phyloP scores from a whole-genome alignment of 2,329 filamentous ascomycete genomes.

The Ophiostoma sp. region DNA sequence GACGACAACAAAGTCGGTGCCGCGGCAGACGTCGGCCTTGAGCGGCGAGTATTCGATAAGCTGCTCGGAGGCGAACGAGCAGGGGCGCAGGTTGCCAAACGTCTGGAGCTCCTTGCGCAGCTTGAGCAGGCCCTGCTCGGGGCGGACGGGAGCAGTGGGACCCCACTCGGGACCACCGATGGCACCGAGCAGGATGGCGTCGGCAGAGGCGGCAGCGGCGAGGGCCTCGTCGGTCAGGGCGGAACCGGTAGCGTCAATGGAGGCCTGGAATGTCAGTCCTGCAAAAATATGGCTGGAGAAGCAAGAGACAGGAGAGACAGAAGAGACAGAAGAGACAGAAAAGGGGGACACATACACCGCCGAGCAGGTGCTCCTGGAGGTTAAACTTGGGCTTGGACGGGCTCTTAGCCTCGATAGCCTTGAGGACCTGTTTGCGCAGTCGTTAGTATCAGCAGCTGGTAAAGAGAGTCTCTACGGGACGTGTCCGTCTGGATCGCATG shows the following conservation, averaged over 20 bases:
- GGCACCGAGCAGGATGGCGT: conserved; percentile 86
- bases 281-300: background rate
- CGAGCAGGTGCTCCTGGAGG: conserved; percentile 82
- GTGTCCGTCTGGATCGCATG: background rate
- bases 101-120: conserved; percentile 91
- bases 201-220: conserved; percentile 72
- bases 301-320: background rate
- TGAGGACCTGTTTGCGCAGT: conserved; percentile 57
- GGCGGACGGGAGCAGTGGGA: conserved; percentile 70
- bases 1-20: conserved; percentile 87
- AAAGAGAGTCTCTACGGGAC: background rate
- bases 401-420: conserved; percentile 66
- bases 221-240: conserved; percentile 81
- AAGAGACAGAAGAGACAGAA: background rate
- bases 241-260: conserved; percentile 73
- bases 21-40: conserved; percentile 76
- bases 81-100: conserved; percentile 92
- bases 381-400: conserved; percentile 72
- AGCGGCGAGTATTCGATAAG: conserved; percentile 82
- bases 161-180: conserved; percentile 98
- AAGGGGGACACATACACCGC: conserved; percentile 64
- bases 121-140: conserved; percentile 84
- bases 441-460: background rate
- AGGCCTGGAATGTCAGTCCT: conserved; percentile 56
- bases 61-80: conserved; percentile 85